Evolutionary conservation across 2,329 filamentous ascomycete genomes (phyloP).

Genomic region (Neopestalotiopsis clavispora): DNA sequence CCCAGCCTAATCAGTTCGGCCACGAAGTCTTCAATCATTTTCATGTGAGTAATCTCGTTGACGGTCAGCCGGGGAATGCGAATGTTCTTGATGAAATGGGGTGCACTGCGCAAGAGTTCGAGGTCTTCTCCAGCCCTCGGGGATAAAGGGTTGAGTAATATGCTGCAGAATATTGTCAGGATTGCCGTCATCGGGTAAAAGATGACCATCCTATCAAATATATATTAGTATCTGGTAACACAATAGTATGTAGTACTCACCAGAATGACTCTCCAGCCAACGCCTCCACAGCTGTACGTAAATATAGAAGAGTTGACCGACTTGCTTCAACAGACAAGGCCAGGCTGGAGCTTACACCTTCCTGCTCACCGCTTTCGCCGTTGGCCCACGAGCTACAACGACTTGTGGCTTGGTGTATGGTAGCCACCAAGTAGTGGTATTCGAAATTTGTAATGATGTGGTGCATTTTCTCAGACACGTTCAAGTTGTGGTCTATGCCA

Average conservation of each 20-base stretch:
- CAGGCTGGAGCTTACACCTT: conserved; percentile 56
- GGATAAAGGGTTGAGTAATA: conserved; percentile 52
- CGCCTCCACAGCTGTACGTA: conserved; percentile 46
- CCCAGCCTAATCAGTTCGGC: conserved; percentile 41
- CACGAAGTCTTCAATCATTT: conserved; percentile 44
- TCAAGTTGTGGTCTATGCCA: conserved; percentile 19
- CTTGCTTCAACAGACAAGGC: conserved; percentile 60
- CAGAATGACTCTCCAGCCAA: conserved; percentile 55
- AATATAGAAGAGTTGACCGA: conserved; percentile 56
- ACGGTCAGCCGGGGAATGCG: conserved; percentile 34
- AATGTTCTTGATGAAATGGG: conserved; percentile 48
- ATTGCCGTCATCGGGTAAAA: conserved; percentile 62
- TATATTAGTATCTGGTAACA: conserved; percentile 23
- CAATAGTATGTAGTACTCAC: conserved; percentile 35
- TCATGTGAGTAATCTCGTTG: conserved; percentile 42
- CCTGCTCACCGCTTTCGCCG: conserved; percentile 40
- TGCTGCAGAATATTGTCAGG: conserved; percentile 59
- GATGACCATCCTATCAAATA: conserved; percentile 51
- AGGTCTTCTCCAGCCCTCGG: conserved; percentile 49
- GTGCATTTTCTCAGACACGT: conserved; percentile 47
- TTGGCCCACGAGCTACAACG: conserved; percentile 50
- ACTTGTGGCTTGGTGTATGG: conserved; percentile 60
- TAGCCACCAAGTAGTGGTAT: conserved; percentile 59
- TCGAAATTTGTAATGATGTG: conserved; percentile 55
- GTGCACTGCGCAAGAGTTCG: conserved; percentile 47